Base-by-base conservation (phyloP, 2,329 filamentous ascomycete genomes). In the Fonsecaea erecta region DNA sequence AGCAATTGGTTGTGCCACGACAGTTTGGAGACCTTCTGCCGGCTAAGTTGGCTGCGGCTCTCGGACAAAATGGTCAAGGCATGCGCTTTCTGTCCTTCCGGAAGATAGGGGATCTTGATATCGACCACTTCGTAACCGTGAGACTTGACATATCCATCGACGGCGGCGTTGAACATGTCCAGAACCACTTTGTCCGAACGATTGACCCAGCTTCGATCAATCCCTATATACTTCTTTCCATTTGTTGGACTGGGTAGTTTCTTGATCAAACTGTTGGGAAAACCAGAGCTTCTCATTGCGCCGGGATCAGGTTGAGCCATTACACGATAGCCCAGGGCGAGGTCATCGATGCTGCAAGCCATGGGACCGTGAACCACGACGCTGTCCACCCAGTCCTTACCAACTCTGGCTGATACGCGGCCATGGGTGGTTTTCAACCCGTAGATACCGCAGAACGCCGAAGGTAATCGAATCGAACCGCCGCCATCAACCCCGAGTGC, bases 341-440 rank as follows among this genome's bases (percentile, higher is more conserved):
- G 85, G 73, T 96, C 93, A 37, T 88, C 82, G 68, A 90, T 90
- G 61, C 85, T 94, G 54, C 86, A 84, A 16, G 91, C 90, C 72
- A 97, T 85, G 7, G 93, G 93, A 0, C 92, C 91, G 6, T 86
- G 81, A 16, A 95, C 89, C 62, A 85, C 86, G 35, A 87, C 88
- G 0, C 85, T 89, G 35, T 83, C 81, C 28, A 84, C 85, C 58
- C 87, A 81, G 64, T 85, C 85, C 14, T 81, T 77, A 1, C 86
- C 84, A 0, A 90, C 90, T 2, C 81, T 80, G 55, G 67, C 81
- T 51, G 85, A 84, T 5, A 90, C 62, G n/a, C 71, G 88, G 73
- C 89, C 85, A 74, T 95, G 90, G 0, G 86, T 88, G 0, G 91
- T 82, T 77, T 97, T 96, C 64, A 97, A 82, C 1, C 92, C 92